Conservation (phyloP, 2,329 filamentous ascomycete genomes). For the Nannizzia gypsea region DNA sequence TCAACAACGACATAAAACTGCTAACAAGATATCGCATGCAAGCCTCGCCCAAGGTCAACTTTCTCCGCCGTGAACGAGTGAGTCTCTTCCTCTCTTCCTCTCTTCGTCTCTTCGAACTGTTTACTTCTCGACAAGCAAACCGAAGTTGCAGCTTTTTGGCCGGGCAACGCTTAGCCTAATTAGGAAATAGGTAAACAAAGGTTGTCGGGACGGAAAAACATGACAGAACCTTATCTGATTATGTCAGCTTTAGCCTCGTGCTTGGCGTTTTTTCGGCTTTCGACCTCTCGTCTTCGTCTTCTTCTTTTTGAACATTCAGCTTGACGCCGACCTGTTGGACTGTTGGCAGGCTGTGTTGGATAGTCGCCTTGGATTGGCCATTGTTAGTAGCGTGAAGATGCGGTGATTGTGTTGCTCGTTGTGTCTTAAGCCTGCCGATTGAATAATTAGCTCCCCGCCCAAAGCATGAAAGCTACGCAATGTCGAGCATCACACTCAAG, state of each 20-base stretch:
- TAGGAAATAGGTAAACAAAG: neutral
- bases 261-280: neutral
- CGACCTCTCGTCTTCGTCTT: neutral
- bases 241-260: neutral
- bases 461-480: constrained; percentile 21
- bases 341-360: too few relatives aligned
- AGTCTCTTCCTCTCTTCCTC: neutral
- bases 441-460: neutral
- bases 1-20: neutral
- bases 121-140: neutral
- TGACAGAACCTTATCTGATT: neutral
- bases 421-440: neutral
- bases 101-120: neutral
- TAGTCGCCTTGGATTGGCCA: neutral
- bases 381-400: neutral
- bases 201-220: neutral
- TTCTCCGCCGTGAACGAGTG: neutral
- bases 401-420: neutral
- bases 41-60: neutral
- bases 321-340: neutral
- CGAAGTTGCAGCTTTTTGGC: neutral
- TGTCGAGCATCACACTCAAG: constrained; percentile 54
- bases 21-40: neutral
- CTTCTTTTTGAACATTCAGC: neutral
- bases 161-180: neutral